A percentile compares a stretch with the other conserved stretches of the same genome.
These are phyloP conservation scores for Oidiodendron maius DNA, from an alignment of 495 filamentous ascomycete genomes.

Conservation along the genomic window DNA sequence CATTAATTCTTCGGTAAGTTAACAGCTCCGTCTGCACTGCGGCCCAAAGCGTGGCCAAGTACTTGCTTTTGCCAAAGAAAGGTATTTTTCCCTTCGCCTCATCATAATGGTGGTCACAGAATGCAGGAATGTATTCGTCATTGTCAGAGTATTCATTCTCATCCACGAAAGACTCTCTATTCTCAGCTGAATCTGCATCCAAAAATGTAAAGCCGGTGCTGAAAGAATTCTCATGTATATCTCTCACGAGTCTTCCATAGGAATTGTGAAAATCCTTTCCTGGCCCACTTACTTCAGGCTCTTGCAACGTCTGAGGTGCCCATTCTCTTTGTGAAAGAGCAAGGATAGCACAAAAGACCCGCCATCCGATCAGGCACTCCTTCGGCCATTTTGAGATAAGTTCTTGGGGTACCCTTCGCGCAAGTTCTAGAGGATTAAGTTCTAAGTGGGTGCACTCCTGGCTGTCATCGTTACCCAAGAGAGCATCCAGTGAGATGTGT, in stretches of 20 bases:
- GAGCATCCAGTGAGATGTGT: constrained; percentile 12
- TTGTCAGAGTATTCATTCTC: background rate
- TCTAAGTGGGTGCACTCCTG: constrained; percentile 4
- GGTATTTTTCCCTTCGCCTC: constrained; percentile 6
- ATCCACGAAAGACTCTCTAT: background rate
- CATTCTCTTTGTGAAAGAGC: constrained; percentile 7
- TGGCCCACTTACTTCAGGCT: background rate
- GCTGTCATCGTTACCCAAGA: constrained; percentile 3
- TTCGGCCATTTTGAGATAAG: constrained; percentile 10
- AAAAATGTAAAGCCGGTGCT: background rate
- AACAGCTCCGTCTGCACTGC: constrained; percentile 24
- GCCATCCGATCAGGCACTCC: constrained; percentile 9
- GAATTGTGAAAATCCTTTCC: constrained; percentile 4
- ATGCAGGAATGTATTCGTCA: background rate
- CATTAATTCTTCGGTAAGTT: constrained; percentile 22
- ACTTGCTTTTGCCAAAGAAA: constrained; percentile 17
- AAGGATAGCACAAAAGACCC: constrained; percentile 11
- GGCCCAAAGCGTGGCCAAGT: constrained; percentile 21
- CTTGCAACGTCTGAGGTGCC: background rate
- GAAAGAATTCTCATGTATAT: background rate
- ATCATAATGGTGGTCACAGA: background rate
- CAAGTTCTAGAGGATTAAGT: constrained; percentile 6
- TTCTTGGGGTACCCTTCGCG: constrained; percentile 5
- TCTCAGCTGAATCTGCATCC: constrained; percentile 2
- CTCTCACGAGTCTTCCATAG: constrained; percentile 8